These are phyloP conservation scores for Ehretia macrophylla DNA, from an alignment of 257 asterid species.

Conservation along the genomic window DNA sequence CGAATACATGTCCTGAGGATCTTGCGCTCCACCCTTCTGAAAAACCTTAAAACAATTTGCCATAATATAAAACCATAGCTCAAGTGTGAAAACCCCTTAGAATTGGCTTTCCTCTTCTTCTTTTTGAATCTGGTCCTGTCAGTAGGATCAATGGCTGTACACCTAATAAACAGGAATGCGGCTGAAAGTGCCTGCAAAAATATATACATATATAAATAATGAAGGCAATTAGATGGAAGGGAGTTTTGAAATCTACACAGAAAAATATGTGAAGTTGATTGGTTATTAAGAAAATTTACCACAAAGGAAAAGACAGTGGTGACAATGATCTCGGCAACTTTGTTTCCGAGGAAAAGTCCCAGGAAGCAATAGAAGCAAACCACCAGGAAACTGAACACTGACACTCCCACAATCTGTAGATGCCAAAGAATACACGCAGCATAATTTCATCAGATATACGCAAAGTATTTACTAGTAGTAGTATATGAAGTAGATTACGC, in stretches of 20 bases:
- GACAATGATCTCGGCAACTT: slow-evolving; percentile 58
- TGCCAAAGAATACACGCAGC: background rate
- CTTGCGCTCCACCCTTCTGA: slow-evolving; percentile 68
- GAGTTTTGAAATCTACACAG: background rate
- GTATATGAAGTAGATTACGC: background rate
- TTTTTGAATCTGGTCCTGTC: slow-evolving; percentile 64
- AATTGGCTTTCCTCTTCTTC: slow-evolving; percentile 30
- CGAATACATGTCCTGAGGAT: slow-evolving; percentile 69
- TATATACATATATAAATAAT: background rate
- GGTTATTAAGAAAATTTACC: slow-evolving; percentile 32
- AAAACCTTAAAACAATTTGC: slow-evolving; percentile 52
- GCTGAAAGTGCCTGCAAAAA: slow-evolving; percentile 54
- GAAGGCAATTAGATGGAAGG: background rate
- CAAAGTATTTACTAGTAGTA: background rate
- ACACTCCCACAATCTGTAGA: slow-evolving; percentile 78
- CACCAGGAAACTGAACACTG: slow-evolving; percentile 63
- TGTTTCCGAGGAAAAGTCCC: slow-evolving; percentile 72
- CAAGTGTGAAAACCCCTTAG: slow-evolving; percentile 28
- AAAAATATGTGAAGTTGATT: background rate
- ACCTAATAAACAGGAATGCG: slow-evolving; percentile 69
- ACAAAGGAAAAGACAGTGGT: slow-evolving; percentile 50
- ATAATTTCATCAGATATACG: background rate
- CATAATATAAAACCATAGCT: slow-evolving; percentile 40
- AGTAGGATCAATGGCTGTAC: slow-evolving; percentile 76
- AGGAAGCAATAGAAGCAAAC: slow-evolving; percentile 74